A percentile compares a stretch with the other conserved stretches of the same genome.
Evolutionary conservation across 2,329 filamentous ascomycete species (phyloP).

Genomic region (Pseudogymnoascus sp.): DNA sequence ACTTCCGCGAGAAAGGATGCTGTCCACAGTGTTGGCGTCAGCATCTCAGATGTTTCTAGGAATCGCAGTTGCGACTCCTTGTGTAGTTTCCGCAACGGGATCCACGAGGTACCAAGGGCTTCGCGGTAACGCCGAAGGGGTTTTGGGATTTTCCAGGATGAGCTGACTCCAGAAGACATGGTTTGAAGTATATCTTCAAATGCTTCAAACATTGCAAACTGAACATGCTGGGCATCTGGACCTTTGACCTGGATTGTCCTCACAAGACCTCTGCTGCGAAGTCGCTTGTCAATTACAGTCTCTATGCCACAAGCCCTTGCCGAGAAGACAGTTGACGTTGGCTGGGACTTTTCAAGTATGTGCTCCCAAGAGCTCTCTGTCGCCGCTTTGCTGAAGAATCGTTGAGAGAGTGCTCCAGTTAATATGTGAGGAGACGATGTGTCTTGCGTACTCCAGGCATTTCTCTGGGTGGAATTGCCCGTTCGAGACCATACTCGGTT

Average conservation of each 20-base stretch:
- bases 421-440: constrained; percentile 20
- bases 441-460: constrained; percentile 25
- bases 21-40: constrained; percentile 63
- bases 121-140: constrained; percentile 21
- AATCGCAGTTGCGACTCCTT: constrained; percentile 66
- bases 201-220: constrained; percentile 50
- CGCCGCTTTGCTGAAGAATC: neutral
- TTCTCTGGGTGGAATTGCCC: neutral
- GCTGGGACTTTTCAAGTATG: constrained; percentile 36
- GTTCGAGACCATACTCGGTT: constrained; percentile 41
- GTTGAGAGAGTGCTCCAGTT: constrained; percentile 18
- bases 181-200: constrained; percentile 49
- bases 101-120: constrained; percentile 58
- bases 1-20: constrained; percentile 60
- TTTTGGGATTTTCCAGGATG: constrained; percentile 16
- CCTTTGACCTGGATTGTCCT: constrained; percentile 53
- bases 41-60: constrained; percentile 61
- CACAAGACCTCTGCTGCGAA: constrained; percentile 66
- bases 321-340: constrained; percentile 34
- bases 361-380: neutral
- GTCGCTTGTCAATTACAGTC: constrained; percentile 56
- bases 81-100: constrained; percentile 69
- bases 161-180: constrained; percentile 23
- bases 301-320: constrained; percentile 59
- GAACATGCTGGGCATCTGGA: constrained; percentile 58